A percentile compares a stretch with the other conserved stretches of the same genome.
These are phyloP conservation scores for Cyclotella atomus DNA, from an alignment of 108 stramenopile genomes.

Conservation along the genomic window DNA sequence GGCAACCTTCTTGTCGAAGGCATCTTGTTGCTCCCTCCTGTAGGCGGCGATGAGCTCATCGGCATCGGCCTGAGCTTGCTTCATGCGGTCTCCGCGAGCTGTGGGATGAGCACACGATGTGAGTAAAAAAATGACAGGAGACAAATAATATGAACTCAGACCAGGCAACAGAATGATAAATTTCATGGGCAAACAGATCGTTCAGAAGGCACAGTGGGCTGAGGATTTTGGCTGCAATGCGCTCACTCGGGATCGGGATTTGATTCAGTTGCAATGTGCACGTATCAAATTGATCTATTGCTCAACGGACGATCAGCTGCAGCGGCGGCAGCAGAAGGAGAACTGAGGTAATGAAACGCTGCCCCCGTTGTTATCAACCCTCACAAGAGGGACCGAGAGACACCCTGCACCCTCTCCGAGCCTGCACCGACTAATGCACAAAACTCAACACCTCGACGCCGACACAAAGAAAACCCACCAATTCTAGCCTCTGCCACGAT, in stretches of 20 bases:
- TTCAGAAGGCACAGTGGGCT: neutral
- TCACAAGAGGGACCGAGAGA: too few species aligned
- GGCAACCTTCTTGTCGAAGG: slow-evolving; percentile 87
- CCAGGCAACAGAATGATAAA: neutral
- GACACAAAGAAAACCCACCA: slow-evolving; percentile 60
- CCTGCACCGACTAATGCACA: neutral
- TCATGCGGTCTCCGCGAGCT: slow-evolving; percentile 94
- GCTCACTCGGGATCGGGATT: too few species aligned
- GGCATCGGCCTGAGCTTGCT: slow-evolving; percentile 91
- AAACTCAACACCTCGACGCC: neutral
- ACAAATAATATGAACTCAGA: neutral
- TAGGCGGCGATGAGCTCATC: slow-evolving; percentile 85
- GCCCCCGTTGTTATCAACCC: too few species aligned
- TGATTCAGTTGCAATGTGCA: too few species aligned
- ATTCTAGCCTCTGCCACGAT: slow-evolving; percentile 95
- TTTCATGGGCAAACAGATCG: neutral
- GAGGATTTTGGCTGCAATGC: too few species aligned
- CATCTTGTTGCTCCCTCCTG: slow-evolving; percentile 89
- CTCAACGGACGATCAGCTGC: too few species aligned
- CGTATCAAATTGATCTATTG: too few species aligned
- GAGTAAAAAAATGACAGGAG: neutral
- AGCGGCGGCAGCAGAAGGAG: too few species aligned
- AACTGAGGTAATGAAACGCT: too few species aligned
- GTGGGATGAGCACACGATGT: neutral
- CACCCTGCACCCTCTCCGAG: neutral